Evolutionary conservation across 495 filamentous ascomycete genomes (phyloP).

Genomic region (Cenococcum geophilum): DNA sequence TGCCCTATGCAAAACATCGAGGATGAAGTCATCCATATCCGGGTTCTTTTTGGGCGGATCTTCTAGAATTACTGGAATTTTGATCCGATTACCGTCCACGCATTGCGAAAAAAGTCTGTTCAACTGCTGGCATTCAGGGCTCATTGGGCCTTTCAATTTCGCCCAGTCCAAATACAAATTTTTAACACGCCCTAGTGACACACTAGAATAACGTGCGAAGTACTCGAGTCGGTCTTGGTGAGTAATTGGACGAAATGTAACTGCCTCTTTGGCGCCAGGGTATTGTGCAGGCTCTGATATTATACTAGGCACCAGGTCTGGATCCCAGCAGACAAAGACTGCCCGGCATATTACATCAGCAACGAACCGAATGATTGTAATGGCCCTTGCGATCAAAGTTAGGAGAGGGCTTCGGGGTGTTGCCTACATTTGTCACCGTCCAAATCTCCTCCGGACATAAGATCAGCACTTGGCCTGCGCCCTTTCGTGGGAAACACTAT

Average conservation of each 20-base stretch:
- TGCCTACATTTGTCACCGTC: constrained; percentile 48
- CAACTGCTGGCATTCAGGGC: constrained; percentile 46
- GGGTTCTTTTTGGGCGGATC: constrained; percentile 35
- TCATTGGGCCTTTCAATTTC: constrained; percentile 42
- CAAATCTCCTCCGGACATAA: constrained; percentile 51
- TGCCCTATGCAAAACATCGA: constrained; percentile 44
- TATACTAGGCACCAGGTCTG: constrained; percentile 43
- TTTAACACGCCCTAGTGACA: constrained; percentile 47
- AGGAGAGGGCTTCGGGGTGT: not conserved
- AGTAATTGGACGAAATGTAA: constrained; percentile 43
- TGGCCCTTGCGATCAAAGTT: not conserved
- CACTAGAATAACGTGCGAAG: constrained; percentile 46
- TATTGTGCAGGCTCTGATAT: constrained; percentile 45
- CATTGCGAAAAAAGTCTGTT: constrained; percentile 50
- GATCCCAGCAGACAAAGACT: constrained; percentile 52
- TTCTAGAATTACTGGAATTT: constrained; percentile 42
- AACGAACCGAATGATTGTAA: no score
- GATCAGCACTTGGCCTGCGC: constrained; percentile 45
- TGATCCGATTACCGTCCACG: constrained; percentile 48
- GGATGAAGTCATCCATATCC: constrained; percentile 39
- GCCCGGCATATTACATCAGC: not conserved
- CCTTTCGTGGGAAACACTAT: constrained; percentile 48
- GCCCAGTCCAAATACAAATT: constrained; percentile 50
- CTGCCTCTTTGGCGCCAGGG: constrained; percentile 43
- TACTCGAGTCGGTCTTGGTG: constrained; percentile 45